Evolutionary conservation across 2,329 filamentous ascomycete genomes (phyloP).

Genomic region (Neofusicoccum cordaticola): DNA sequence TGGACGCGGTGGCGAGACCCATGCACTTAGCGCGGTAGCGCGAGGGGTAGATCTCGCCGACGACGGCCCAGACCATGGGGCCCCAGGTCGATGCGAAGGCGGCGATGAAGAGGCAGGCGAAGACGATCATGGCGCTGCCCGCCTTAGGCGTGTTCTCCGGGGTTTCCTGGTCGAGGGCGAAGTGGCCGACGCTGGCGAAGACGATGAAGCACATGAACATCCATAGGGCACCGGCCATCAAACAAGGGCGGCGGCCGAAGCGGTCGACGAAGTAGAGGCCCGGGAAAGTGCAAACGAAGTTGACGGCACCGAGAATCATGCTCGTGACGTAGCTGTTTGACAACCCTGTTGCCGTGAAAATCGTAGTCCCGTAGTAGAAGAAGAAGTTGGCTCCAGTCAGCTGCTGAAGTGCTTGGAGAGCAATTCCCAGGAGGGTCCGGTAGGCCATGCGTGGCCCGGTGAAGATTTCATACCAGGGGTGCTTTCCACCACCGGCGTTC

Average conservation of each 20-base stretch:
- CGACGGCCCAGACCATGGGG: constrained; percentile 31
- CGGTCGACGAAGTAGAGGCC: constrained; percentile 50
- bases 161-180: constrained; percentile 29
- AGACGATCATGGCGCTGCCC: constrained; percentile 34
- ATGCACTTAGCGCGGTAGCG: constrained; percentile 38
- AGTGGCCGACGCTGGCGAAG: constrained; percentile 44
- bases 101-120: constrained; percentile 36
- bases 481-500: constrained; percentile 43
- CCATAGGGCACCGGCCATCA: constrained; percentile 45
- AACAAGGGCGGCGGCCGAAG: constrained; percentile 47
- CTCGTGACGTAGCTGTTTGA: constrained; percentile 45
- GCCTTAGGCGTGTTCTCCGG: constrained; percentile 25
- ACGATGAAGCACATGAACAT: constrained; percentile 60
- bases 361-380: constrained; percentile 40
- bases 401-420: constrained; percentile 75
- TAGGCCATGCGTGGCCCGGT: constrained; percentile 65
- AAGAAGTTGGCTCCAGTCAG: constrained; percentile 54
- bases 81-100: constrained; percentile 36
- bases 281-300: constrained; percentile 47
- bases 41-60: constrained; percentile 34
- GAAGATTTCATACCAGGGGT: constrained; percentile 67
- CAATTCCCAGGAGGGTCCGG: constrained; percentile 60
- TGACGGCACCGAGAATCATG: constrained; percentile 49
- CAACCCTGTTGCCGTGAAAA: constrained; percentile 22
- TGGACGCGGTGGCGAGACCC: constrained; percentile 35